Conservation (phyloP, 1,139 yeast species). For the Diutina sp. region DNA sequence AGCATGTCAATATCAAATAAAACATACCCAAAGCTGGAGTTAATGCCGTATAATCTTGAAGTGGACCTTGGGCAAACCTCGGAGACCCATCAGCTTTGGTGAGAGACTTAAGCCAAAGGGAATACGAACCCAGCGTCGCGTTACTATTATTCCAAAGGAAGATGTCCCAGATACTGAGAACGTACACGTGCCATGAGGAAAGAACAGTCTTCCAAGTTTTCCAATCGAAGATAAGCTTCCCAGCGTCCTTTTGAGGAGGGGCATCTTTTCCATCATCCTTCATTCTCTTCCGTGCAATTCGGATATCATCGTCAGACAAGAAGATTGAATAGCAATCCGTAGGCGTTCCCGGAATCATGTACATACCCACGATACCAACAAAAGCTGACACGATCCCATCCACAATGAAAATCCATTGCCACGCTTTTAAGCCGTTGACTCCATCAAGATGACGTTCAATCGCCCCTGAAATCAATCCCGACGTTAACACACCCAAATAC, state of each 20-base stretch:
- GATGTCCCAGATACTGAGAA: slow-evolving; percentile 37
- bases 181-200: slow-evolving; percentile 43
- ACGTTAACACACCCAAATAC: slow-evolving; percentile 45
- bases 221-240: slow-evolving; percentile 8
- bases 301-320: neutral
- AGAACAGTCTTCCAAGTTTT: slow-evolving; percentile 37
- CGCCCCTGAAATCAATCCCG: slow-evolving; percentile 53
- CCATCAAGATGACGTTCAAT: slow-evolving; percentile 21
- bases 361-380: slow-evolving; percentile 8
- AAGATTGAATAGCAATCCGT: slow-evolving; percentile 5
- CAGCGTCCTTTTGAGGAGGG: slow-evolving; percentile 7
- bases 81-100: slow-evolving; percentile 9
- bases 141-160: slow-evolving; percentile 53
- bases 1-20: neutral
- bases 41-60: neutral
- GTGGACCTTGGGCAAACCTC: neutral
- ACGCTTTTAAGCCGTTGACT: slow-evolving; percentile 5
- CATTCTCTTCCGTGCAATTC: neutral
- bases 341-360: slow-evolving; percentile 10
- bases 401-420: slow-evolving; percentile 7
- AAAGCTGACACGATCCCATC: slow-evolving; percentile 9
- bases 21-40: neutral
- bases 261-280: slow-evolving; percentile 4
- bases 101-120: slow-evolving; percentile 30
- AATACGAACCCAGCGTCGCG: slow-evolving; percentile 40